A percentile compares a stretch with the other conserved stretches of the same genome.
These are phyloP conservation scores for Antrodiella citrinella DNA, from an alignment of 768 basidiomycete species.

Conservation along the genomic window DNA sequence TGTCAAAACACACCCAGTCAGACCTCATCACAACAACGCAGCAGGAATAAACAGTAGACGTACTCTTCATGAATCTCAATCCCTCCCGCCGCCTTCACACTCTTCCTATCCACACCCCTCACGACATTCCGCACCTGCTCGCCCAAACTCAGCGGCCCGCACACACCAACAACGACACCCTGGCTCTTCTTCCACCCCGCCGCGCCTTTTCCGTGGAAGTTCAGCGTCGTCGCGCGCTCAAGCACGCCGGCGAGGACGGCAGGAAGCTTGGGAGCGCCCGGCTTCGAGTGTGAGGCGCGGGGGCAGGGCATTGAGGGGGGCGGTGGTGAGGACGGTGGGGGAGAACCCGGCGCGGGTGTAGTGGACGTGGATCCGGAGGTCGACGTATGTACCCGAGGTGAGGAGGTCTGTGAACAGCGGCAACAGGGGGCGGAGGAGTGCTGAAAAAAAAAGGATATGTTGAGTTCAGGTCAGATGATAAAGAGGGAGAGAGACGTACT, in stretches of 20 bases:
- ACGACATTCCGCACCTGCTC: slow-evolving; percentile 31
- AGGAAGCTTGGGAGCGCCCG: slow-evolving; percentile 22
- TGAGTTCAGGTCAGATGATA: slow-evolving; percentile 14
- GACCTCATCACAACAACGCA: background rate
- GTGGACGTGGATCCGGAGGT: slow-evolving; percentile 26
- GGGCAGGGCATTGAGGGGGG: slow-evolving; percentile 18
- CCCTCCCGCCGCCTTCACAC: slow-evolving; percentile 30
- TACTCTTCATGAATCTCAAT: slow-evolving; percentile 35
- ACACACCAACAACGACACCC: slow-evolving; percentile 36
- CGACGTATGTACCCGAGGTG: slow-evolving; percentile 1
- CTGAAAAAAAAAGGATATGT: slow-evolving; percentile 14
- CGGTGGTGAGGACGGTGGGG: slow-evolving; percentile 11
- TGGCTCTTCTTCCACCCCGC: slow-evolving; percentile 1
- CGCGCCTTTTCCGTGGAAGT: slow-evolving; percentile 11
- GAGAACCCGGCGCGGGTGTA: slow-evolving; percentile 33
- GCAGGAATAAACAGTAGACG: slow-evolving; percentile 10
- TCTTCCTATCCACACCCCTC: slow-evolving; percentile 23
- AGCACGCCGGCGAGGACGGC: slow-evolving; percentile 14
- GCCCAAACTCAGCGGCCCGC: slow-evolving; percentile 31
- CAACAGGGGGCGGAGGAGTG: slow-evolving; percentile 29
- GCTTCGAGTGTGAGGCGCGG: slow-evolving; percentile 22
- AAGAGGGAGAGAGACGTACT: slow-evolving; percentile 23
- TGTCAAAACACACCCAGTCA: background rate
- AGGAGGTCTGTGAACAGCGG: slow-evolving; percentile 30
- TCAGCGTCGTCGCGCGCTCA: slow-evolving; percentile 15